Base-by-base conservation (phyloP, 1,139 yeast genomes). In the Ogataea hybrid region DNA sequence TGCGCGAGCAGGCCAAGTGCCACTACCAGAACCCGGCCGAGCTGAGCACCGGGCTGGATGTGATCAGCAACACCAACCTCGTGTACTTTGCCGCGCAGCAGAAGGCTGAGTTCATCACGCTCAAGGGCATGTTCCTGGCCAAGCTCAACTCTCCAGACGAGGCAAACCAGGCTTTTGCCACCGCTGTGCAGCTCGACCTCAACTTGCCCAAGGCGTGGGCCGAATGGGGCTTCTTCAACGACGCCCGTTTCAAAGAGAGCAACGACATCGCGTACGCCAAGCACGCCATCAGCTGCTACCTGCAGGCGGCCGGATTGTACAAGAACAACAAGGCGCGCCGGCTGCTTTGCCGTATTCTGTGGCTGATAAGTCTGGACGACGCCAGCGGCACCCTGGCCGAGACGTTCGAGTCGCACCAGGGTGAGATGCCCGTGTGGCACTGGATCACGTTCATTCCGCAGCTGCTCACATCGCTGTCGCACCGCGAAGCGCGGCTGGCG, bases 151-250 rank as follows among this genome's bases (percentile, higher is more conserved):
- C 87, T 38, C 81, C 83, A 54, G 97, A 90, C 48, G 97, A 92
- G 57, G 98, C 99, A 7, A 90, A 92, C 61, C 95, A 90, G 61
- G 96, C 97, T 0, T 92, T 92, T 68, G 96, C 97, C 1, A 86
- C 97, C 1, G 96, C 98, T 4, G 97, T 94, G 18, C 97, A 92
- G 63, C 82, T 90, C 47, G 98, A 94, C 59, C 75, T 90, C 54
- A 88, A 89, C 56, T 68, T 92, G 42, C 96, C 98, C 2, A 92
- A 92, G 59, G 98, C 98, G 0, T 94, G 99, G 99, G 97, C 97
- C 2, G 97, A 94, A 63, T 94, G 98, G 98, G 99, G 98, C 48
- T 80, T 81, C 61, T 94, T 89, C 67, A 92, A 89, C 60, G 98
- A 94, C 54, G 79, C 84, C 35, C 71, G 96, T 38, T 83, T 88